Conservation (phyloP, 306 rosid species). For the Rosa rugosa region DNA sequence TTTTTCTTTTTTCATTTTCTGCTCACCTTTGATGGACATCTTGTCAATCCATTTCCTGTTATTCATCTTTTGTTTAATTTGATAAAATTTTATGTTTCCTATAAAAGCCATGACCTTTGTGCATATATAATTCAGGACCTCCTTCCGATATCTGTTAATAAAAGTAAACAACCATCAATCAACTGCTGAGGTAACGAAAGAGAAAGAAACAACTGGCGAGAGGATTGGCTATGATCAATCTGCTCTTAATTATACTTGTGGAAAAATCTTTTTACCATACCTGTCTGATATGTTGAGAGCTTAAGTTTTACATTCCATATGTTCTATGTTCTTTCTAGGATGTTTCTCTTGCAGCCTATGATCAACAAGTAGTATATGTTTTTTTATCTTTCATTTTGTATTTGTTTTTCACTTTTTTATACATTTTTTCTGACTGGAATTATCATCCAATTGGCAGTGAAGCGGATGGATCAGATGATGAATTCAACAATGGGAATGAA, state of each 20-base stretch:
- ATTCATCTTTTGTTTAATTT: background rate
- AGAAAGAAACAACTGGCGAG: background rate
- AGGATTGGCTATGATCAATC: background rate
- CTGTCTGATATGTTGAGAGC: background rate
- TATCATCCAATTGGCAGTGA: slow-evolving; percentile 63
- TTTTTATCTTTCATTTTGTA: background rate
- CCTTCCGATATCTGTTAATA: background rate
- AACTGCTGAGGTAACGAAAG: background rate
- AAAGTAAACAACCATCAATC: background rate
- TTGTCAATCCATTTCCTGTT: background rate
- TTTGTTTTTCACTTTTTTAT: background rate
- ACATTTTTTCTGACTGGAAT: slow-evolving; percentile 36
- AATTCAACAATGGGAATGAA: slow-evolving; percentile 69
- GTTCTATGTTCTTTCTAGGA: background rate
- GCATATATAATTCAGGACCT: background rate
- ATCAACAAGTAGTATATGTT: background rate
- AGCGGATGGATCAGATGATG: slow-evolving; percentile 78
- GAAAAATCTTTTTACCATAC: background rate
- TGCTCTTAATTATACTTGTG: background rate
- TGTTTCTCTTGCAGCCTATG: background rate
- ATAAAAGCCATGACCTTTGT: background rate
- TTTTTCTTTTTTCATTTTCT: background rate
- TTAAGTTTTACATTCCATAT: background rate
- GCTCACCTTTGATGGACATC: background rate
- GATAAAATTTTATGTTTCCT: background rate